Evolutionary conservation across 1,284 basidiomycete species (phyloP).

Genomic region (Ceratorhiza oryzae-sativae): DNA sequence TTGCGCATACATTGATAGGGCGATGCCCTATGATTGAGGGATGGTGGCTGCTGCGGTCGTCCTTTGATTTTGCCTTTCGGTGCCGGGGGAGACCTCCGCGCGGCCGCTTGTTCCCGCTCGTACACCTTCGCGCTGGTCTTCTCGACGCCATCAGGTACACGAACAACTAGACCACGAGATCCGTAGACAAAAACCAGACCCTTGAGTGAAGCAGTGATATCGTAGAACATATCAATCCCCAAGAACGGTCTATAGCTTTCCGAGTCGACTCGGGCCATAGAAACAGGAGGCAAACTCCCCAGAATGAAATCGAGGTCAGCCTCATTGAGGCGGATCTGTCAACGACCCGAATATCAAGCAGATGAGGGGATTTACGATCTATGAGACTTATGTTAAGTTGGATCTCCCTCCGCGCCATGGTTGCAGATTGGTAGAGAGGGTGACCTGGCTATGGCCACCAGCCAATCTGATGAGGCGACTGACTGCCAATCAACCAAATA

Average conservation of each 20-base stretch:
- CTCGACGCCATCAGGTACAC: neutral
- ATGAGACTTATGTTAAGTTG: neutral
- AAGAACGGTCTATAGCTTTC: neutral
- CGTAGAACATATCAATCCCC: constrained; percentile 29
- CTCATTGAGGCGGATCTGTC: constrained; percentile 1
- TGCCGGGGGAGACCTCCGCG: neutral
- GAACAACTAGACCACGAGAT: constrained; percentile 5
- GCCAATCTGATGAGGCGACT: neutral
- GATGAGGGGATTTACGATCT: neutral
- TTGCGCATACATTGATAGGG: neutral
- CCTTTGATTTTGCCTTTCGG: constrained; percentile 13
- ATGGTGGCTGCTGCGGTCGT: neutral
- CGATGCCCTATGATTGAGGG: neutral
- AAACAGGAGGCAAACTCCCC: neutral
- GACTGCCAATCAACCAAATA: neutral
- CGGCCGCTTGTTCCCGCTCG: neutral
- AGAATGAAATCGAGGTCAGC: constrained; percentile 7
- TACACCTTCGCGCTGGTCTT: constrained; percentile 14
- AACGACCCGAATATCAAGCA: neutral
- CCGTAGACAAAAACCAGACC: constrained; percentile 7
- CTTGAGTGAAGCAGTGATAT: neutral
- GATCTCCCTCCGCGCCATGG: constrained; percentile 1
- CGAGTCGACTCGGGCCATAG: neutral
- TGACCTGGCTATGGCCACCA: constrained; percentile 30
- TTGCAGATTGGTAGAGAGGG: neutral